These are phyloP conservation scores for Termitomyces eurrhizus DNA, from an alignment of 768 basidiomycete genomes.

Conservation along the genomic window DNA sequence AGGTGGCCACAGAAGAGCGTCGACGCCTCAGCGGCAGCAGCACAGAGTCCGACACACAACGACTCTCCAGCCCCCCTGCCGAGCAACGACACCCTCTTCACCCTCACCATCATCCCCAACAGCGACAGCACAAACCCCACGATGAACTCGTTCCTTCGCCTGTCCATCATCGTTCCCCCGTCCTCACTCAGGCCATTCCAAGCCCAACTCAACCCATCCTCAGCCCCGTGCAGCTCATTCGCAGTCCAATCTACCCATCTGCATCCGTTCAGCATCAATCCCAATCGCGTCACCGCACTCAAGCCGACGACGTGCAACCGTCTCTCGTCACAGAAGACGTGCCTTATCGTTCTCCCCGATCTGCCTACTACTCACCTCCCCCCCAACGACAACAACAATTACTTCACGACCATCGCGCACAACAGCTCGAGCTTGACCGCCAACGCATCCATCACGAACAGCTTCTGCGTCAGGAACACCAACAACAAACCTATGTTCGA, in stretches of 20 bases:
- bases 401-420: conserved; percentile 18
- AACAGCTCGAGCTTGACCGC: conserved; percentile 21
- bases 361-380: conserved; percentile 10
- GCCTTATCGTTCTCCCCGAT: conserved; percentile 10
- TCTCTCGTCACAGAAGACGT: conserved; percentile 9
- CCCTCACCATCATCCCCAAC: conserved; percentile 17
- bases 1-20: conserved; percentile 66
- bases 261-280: conserved; percentile 9
- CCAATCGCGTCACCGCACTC: conserved; percentile 8
- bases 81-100: conserved; percentile 18
- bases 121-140: conserved; percentile 7
- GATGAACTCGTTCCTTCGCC: conserved; percentile 14
- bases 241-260: conserved; percentile 12
- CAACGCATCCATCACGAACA: conserved; percentile 23
- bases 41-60: conserved; percentile 17
- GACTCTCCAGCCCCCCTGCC: conserved; percentile 15
- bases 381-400: conserved; percentile 5
- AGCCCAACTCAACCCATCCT: conserved; percentile 10
- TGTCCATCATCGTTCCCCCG: conserved; percentile 6
- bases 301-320: conserved; percentile 12
- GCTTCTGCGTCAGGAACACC: conserved; percentile 20
- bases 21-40: conserved; percentile 40
- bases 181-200: background rate
- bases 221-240: conserved; percentile 10
- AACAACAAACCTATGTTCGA: conserved; percentile 17